Percentiles rank a stretch among this genome's conserved stretches.
phyloP scores from a whole-genome alignment of 305 asterid genomes.

The Rubia tinctorum region DNA sequence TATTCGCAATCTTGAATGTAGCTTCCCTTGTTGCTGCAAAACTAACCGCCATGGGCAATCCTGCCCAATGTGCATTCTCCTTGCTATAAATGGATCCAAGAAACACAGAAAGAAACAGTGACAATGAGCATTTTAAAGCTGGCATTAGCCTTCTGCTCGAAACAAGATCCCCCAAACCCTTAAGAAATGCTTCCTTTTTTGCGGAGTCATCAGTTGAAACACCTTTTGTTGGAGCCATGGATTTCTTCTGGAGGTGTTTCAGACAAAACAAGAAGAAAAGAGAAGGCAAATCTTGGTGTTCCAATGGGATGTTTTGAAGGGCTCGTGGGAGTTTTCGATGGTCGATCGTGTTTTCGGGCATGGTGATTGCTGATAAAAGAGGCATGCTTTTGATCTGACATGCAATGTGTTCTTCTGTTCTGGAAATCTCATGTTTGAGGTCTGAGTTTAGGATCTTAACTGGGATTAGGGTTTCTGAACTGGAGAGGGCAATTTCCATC shows the following conservation, averaged over 20 bases:
- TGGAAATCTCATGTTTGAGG: slow-evolving; percentile 28
- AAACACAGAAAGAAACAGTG: slow-evolving; percentile 58
- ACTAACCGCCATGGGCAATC: slow-evolving; percentile 66
- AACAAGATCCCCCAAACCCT: slow-evolving; percentile 18
- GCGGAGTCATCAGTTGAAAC: slow-evolving; percentile 11
- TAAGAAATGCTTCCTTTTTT: slow-evolving; percentile 16
- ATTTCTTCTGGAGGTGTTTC: slow-evolving; percentile 43
- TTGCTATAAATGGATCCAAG: slow-evolving; percentile 65
- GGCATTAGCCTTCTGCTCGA: slow-evolving; percentile 42
- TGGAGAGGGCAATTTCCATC: slow-evolving; percentile 57
- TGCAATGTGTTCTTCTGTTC: slow-evolving; percentile 32
- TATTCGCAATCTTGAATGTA: slow-evolving; percentile 59
- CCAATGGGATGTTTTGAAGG: slow-evolving; percentile 30
- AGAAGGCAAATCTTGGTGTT: slow-evolving; percentile 43
- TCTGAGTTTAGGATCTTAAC: slow-evolving; percentile 25
- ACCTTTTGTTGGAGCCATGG: slow-evolving; percentile 18
- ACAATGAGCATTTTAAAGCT: slow-evolving; percentile 63
- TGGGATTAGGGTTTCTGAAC: slow-evolving; percentile 39
- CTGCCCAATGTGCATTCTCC: slow-evolving; percentile 68
- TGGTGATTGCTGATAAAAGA: slow-evolving; percentile 31
- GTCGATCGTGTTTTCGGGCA: slow-evolving; percentile 29
- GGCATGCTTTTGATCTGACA: slow-evolving; percentile 38
- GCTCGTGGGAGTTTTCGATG: slow-evolving; percentile 29
- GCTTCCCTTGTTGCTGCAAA: slow-evolving; percentile 62
- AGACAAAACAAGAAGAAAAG: slow-evolving; percentile 66